Evolutionary conservation across 164 flowering plant genomes (phyloP).

Genomic region (Vitis riparia): DNA sequence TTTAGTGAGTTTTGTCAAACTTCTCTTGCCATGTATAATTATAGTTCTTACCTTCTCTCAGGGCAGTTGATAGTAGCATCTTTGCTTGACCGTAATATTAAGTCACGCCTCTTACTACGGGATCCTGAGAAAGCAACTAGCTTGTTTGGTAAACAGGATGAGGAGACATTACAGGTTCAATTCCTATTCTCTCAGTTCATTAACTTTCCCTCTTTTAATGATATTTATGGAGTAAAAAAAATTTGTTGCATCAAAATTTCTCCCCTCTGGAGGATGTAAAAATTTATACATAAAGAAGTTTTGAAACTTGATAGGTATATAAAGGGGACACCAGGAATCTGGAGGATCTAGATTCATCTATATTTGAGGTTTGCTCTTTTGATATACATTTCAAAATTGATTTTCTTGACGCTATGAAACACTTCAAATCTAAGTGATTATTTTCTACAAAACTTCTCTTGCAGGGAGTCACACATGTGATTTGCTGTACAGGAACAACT

Average conservation of each 20-base stretch:
- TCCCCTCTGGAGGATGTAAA: slow-evolving; percentile 6
- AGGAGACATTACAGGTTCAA: slow-evolving; percentile 61
- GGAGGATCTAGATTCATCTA: slow-evolving; percentile 61
- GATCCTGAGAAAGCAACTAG: slow-evolving; percentile 70
- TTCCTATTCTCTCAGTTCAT: slow-evolving; percentile 2
- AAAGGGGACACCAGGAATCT: slow-evolving; percentile 86
- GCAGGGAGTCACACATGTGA: slow-evolving; percentile 94
- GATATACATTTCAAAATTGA: not conserved
- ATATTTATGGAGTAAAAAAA: not conserved
- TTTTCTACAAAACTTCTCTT: slow-evolving; percentile 13
- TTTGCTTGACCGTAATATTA: slow-evolving; percentile 67
- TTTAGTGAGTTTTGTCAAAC: no score
- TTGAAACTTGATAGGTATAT: slow-evolving; percentile 46
- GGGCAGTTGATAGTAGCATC: slow-evolving; percentile 96
- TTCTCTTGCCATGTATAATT: no score
- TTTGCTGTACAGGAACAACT: slow-evolving; percentile 95
- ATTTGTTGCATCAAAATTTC: not conserved
- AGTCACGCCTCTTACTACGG: slow-evolving; percentile 63
- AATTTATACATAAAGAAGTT: slow-evolving; percentile 1
- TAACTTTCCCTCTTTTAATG: not conserved
- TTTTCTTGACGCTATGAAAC: not conserved
- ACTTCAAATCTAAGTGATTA: not conserved
- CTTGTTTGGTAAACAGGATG: slow-evolving; percentile 81
- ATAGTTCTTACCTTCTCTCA: slow-evolving; percentile 25
- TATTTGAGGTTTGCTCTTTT: slow-evolving; percentile 68